Evolutionary conservation across 371 early-diverging fungal species (phyloP), one percentile per base, ranked within the genome.

Genomic region (Choanephora cucurbitarum): DNA sequence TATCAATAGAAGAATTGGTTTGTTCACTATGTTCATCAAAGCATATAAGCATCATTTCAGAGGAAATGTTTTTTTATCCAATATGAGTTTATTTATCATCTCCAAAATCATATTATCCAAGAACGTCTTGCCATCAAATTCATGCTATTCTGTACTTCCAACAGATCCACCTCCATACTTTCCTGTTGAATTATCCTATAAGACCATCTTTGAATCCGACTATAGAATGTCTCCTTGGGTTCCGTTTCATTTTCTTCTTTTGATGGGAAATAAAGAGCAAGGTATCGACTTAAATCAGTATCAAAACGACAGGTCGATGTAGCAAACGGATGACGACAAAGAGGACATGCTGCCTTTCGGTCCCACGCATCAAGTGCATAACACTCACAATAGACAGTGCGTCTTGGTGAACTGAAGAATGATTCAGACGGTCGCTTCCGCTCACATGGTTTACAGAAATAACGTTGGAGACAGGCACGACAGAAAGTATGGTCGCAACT

Each of bases 401-500:
- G 14, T 7, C 19, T n/a, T 21, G 21, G 17, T 28, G 28, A 28
- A 5, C 28, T 7, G 5, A 28, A 28, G 18, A 17, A 24, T 47
- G 47, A 15, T 0, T 23, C 31, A 24, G 17, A 31, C 2, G 31
- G 47, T 1, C 24, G 32, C 1, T 31, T 31, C 33, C 2, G 31
- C 18, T 49, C 31, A 19, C 49, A 49, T 19, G 34, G 31, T 3
- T 24, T 19, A 11, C 49, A 49, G 18, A 33, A 49, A 19, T 19
- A 33, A 19, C 33, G 49, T 21, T 49, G 49, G 18, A 49, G 24
- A 14, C 49, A 49, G 5, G 17, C 31, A 19, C 21, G 31, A 3
- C 49, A 49, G 19, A 49, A 49, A 5, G 49, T 49, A 32, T 49
- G 49, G 11, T 32, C 14, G 15, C 49, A 49, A 5, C 33, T 18